These are phyloP conservation scores for Malassezia psittaci DNA, from an alignment of 1,284 basidiomycete species.

Conservation along the genomic window DNA sequence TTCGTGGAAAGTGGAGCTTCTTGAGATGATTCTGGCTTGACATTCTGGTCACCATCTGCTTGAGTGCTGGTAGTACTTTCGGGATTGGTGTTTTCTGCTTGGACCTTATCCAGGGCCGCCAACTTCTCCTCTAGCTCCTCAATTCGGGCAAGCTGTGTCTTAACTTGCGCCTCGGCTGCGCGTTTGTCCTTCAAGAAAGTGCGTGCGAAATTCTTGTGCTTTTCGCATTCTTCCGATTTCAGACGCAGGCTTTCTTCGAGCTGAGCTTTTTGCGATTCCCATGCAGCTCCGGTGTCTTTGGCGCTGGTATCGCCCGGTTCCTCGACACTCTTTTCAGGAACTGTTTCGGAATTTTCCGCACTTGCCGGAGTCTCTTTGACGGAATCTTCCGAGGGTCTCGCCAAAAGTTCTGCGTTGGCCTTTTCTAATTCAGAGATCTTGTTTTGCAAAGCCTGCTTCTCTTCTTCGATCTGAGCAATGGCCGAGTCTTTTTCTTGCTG, in stretches of 20 bases:
- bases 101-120: slow-evolving; percentile 9
- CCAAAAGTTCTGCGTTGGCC: background rate
- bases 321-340: slow-evolving; percentile 24
- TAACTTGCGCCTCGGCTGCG: slow-evolving; percentile 25
- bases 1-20: too few species aligned
- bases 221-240: slow-evolving; percentile 17
- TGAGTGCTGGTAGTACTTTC: too few species aligned
- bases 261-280: slow-evolving; percentile 5
- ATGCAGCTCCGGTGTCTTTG: background rate
- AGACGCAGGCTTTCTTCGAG: slow-evolving; percentile 12
- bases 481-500: slow-evolving; percentile 47
- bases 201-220: slow-evolving; percentile 18
- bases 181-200: slow-evolving; percentile 19
- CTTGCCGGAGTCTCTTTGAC: background rate
- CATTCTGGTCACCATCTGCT: too few species aligned
- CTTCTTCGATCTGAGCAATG: slow-evolving; percentile 20
- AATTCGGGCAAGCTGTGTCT: slow-evolving; percentile 26
- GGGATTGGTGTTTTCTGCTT: too few species aligned
- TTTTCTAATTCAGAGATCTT: slow-evolving; percentile 32
- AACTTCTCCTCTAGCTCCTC: slow-evolving; percentile 31
- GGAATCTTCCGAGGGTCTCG: background rate
- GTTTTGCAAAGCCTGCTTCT: slow-evolving; percentile 20
- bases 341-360: slow-evolving; percentile 24
- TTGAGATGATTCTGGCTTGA: too few species aligned
- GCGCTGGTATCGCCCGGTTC: background rate